Conservation (phyloP, 768 basidiomycete species). For the Xerocomus brunneocitrinus region DNA sequence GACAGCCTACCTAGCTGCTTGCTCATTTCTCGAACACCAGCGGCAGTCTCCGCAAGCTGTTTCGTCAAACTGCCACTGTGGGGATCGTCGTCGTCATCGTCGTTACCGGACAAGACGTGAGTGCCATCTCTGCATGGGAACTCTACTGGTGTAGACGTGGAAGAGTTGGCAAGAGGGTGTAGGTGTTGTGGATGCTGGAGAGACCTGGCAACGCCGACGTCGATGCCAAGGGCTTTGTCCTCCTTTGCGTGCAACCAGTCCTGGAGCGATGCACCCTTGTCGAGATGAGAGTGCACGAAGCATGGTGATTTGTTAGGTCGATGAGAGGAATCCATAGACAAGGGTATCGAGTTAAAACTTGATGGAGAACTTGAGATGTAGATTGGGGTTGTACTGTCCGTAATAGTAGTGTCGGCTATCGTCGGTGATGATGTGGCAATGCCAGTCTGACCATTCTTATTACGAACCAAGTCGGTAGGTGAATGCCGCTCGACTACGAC, state of each 20-base stretch:
- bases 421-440: conserved; percentile 18
- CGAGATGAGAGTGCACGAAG: conserved; percentile 89
- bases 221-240: conserved; percentile 22
- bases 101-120: conserved; percentile 21
- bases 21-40: conserved; percentile 97
- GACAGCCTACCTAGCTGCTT: conserved; percentile 81
- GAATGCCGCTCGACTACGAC: conserved; percentile 35
- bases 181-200: conserved; percentile 32
- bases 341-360: conserved; percentile 24
- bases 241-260: conserved; percentile 60
- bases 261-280: conserved; percentile 71
- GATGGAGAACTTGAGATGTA: conserved; percentile 29
- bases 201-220: conserved; percentile 50
- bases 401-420: conserved; percentile 13
- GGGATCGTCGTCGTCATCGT: conserved; percentile 68
- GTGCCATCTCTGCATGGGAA: conserved; percentile 16
- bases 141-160: conserved; percentile 10
- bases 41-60: conserved; percentile 94
- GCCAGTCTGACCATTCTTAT: conserved; percentile 3
- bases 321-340: conserved; percentile 23
- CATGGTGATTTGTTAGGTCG: conserved; percentile 63
- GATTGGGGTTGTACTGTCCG: conserved; percentile 9
- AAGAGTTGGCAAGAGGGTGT: conserved; percentile 7
- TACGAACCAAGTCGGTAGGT: conserved; percentile 15
- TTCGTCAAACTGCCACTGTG: conserved; percentile 77